Conservation (phyloP, 108 stramenopile genomes). For the Nitzschia sp. region DNA sequence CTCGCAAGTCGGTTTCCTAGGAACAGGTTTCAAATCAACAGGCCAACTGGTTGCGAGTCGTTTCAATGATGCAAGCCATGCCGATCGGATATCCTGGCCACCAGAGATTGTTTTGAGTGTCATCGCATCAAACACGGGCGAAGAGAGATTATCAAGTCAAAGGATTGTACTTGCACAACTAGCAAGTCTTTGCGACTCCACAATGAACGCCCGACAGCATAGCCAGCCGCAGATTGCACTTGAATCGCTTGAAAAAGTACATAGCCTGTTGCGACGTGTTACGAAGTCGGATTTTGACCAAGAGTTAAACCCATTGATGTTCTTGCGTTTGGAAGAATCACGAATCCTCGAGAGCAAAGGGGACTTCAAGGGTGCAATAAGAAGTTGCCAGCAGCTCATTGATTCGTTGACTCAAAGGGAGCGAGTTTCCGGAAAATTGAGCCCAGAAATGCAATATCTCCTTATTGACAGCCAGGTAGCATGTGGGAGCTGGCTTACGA, state of each 20-base stretch:
- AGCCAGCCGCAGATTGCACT: slow-evolving; percentile 46
- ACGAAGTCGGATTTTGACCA: not conserved
- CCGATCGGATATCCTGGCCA: too few relatives aligned
- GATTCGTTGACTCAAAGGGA: slow-evolving; percentile 40
- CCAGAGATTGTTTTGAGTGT: too few relatives aligned
- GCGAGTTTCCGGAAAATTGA: not conserved
- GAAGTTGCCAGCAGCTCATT: slow-evolving; percentile 51
- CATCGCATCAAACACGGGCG: too few relatives aligned
- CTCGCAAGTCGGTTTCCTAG: too few relatives aligned
- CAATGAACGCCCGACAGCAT: slow-evolving; percentile 6
- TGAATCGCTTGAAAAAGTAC: slow-evolving; percentile 16
- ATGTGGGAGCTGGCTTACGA: slow-evolving; percentile 73
- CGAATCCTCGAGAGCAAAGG: slow-evolving; percentile 52
- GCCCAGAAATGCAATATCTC: slow-evolving; percentile 16
- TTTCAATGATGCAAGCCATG: too few relatives aligned
- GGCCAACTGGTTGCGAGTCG: too few relatives aligned
- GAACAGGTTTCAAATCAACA: too few relatives aligned
- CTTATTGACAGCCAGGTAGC: slow-evolving; percentile 51
- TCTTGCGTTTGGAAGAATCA: slow-evolving; percentile 73
- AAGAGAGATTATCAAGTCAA: too few relatives aligned
- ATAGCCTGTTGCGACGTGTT: not conserved
- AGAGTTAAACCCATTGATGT: slow-evolving; percentile 25
- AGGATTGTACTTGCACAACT: too few relatives aligned
- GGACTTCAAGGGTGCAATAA: slow-evolving; percentile 62
- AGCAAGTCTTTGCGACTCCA: too few relatives aligned